A percentile compares a stretch with the other conserved stretches of the same genome.
These are phyloP conservation scores for Polytrichum commune DNA, from an alignment of 225 moss, liverwort and hornwort genomes.

Conservation along the genomic window DNA sequence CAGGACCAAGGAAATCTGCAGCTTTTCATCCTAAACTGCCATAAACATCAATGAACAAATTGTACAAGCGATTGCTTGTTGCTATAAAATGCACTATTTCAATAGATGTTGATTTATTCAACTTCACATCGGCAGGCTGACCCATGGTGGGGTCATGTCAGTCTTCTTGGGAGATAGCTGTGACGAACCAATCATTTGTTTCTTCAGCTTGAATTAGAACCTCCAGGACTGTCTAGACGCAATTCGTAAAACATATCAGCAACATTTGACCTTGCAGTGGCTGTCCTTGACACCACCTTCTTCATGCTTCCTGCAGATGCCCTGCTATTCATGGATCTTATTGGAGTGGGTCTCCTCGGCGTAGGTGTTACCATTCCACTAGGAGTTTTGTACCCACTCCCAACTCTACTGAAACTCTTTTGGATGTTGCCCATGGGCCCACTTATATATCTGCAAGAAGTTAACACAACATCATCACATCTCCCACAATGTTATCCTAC, in stretches of 20 bases:
- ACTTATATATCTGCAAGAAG: conserved; percentile 40
- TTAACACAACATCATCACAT: background rate
- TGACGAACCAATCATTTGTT: background rate
- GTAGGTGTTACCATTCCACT: conserved; percentile 35
- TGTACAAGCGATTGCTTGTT: too few species aligned
- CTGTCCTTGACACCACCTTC: conserved; percentile 22
- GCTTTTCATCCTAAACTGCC: too few species aligned
- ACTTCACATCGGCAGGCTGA: too few species aligned
- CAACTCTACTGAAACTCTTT: conserved; percentile 20
- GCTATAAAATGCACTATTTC: too few species aligned
- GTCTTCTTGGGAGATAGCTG: too few species aligned
- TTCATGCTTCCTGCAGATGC: conserved; percentile 24
- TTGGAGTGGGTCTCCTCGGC: conserved; percentile 26
- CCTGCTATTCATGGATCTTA: conserved; percentile 20
- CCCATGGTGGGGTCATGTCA: too few species aligned
- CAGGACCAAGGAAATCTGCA: too few species aligned
- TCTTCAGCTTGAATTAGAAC: conserved; percentile 24
- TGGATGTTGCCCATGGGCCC: conserved; percentile 37
- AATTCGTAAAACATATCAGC: conserved; percentile 48
- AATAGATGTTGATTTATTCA: too few species aligned
- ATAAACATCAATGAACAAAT: too few species aligned
- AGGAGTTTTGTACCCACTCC: conserved; percentile 20
- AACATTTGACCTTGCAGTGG: conserved; percentile 31
- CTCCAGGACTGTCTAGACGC: conserved; percentile 35
- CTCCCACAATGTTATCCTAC: background rate